Evolutionary conservation across 805 yeast species (phyloP).

Genomic region (Sungouiozyma intestinalis): DNA sequence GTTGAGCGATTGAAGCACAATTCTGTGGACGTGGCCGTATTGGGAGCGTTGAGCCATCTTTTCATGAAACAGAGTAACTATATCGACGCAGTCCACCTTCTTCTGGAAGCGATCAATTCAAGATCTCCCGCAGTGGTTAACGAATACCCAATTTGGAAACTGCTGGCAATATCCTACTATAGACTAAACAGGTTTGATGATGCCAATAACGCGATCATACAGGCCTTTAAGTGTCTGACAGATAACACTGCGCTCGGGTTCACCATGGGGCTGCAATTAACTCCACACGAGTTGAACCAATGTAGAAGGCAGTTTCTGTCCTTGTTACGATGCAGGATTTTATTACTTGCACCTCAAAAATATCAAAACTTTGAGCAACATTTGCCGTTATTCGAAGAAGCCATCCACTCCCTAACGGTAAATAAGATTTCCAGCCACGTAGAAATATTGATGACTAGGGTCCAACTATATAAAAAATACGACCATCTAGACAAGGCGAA

Average conservation of each 20-base stretch:
- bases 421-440: constrained; percentile 7
- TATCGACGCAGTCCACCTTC: constrained; percentile 9
- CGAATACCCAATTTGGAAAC: constrained; percentile 15
- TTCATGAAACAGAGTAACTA: constrained; percentile 10
- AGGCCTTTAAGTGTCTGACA: constrained; percentile 4
- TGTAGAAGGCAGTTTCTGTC: constrained; percentile 5
- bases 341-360: constrained; percentile 8
- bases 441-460: constrained; percentile 15
- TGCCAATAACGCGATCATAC: constrained; percentile 14
- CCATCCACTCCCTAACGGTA: constrained; percentile 7
- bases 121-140: constrained; percentile 5
- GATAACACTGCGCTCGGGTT: not conserved
- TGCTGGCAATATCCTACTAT: constrained; percentile 17
- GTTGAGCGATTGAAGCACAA: constrained; percentile 9
- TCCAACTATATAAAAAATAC: constrained; percentile 14
- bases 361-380: constrained; percentile 4
- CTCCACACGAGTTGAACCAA: not conserved
- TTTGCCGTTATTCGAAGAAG: constrained; percentile 10
- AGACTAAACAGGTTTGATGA: constrained; percentile 15
- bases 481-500: constrained; percentile 7
- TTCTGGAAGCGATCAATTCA: constrained; percentile 12
- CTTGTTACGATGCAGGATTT: constrained; percentile 11
- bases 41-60: constrained; percentile 11
- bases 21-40: constrained; percentile 10
- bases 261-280: not conserved